Evolutionary conservation across 345 rosid genomes (phyloP).

Genomic region (Toxicodendron radicans): DNA sequence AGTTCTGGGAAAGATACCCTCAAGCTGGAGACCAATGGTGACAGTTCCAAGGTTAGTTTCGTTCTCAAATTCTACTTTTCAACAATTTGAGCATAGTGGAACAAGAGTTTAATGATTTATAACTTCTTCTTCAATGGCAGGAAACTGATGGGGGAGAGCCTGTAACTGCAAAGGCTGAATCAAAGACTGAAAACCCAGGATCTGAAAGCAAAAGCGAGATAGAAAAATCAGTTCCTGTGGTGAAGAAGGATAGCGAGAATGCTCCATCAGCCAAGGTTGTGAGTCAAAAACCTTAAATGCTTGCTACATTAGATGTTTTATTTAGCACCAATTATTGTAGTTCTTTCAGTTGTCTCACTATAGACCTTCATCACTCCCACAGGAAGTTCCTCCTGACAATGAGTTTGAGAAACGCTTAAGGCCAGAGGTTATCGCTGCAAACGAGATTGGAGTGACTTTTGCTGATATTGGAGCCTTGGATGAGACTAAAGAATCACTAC

Average conservation of each 20-base stretch:
- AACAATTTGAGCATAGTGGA: constrained; percentile 7
- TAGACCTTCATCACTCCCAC: constrained; percentile 20
- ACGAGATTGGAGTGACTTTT: constrained; percentile 94
- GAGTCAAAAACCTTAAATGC: constrained; percentile 25
- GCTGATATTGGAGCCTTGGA: constrained; percentile 90
- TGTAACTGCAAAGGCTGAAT: constrained; percentile 56
- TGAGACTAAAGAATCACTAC: constrained; percentile 90
- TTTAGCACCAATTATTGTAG: background rate
- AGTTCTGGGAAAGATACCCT: constrained; percentile 55
- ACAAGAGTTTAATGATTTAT: background rate
- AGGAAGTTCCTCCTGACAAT: constrained; percentile 92
- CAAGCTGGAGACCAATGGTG: constrained; percentile 78
- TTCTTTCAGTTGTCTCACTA: constrained; percentile 14
- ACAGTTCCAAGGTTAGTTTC: constrained; percentile 59
- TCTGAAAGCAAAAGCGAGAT: constrained; percentile 57
- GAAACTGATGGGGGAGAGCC: constrained; percentile 48
- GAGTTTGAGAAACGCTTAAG: constrained; percentile 96
- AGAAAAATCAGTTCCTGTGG: constrained; percentile 60
- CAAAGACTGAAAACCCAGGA: constrained; percentile 43
- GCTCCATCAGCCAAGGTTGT: constrained; percentile 62
- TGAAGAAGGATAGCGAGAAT: constrained; percentile 71
- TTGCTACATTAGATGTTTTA: background rate
- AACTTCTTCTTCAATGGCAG: constrained; percentile 23
- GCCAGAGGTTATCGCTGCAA: constrained; percentile 96
- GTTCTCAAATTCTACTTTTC: constrained; percentile 16